These are phyloP conservation scores for Tardiomyces digboiensis DNA, from an alignment of 1,139 yeast species.

Conservation along the genomic window DNA sequence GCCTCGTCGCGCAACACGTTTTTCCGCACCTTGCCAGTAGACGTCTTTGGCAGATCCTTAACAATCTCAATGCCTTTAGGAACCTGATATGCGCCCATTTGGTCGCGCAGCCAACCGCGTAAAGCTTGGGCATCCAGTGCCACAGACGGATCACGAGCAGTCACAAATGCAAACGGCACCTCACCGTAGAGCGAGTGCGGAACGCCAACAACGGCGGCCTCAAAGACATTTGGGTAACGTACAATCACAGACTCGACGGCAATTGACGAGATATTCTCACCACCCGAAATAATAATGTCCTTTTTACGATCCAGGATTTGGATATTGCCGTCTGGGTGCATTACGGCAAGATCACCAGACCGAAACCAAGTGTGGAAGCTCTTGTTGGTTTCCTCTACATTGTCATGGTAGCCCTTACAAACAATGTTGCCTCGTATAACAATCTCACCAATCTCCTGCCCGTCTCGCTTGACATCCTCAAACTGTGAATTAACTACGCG, in stretches of 20 bases:
- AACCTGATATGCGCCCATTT: conserved; percentile 27
- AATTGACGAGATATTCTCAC: conserved; percentile 75
- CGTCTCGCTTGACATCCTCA: conserved; percentile 38
- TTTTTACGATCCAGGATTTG: conserved; percentile 66
- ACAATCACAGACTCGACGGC: conserved; percentile 57
- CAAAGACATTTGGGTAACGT: conserved; percentile 29
- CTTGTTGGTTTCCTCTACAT: conserved; percentile 42
- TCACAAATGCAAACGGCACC: conserved; percentile 27
- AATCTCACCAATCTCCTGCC: conserved; percentile 29
- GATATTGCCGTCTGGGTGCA: conserved; percentile 48
- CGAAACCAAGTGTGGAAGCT: conserved; percentile 67
- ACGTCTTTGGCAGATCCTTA: conserved; percentile 26
- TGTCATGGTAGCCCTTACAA: conserved; percentile 51
- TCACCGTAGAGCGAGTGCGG: conserved; percentile 30
- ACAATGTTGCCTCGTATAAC: conserved; percentile 36
- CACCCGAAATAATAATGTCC: conserved; percentile 74
- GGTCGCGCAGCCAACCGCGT: conserved; percentile 17
- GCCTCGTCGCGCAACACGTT: conserved; percentile 21
- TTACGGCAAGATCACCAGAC: conserved; percentile 67
- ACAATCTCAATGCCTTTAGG: conserved; percentile 23
- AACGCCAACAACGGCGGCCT: conserved; percentile 30
- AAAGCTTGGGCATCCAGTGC: conserved; percentile 7
- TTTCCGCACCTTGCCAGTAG: conserved; percentile 30
- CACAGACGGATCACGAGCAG: conserved; percentile 12
- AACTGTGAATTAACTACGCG: conserved; percentile 38